Conservation (phyloP, 805 yeast species). For the Saturnispora diversa region DNA sequence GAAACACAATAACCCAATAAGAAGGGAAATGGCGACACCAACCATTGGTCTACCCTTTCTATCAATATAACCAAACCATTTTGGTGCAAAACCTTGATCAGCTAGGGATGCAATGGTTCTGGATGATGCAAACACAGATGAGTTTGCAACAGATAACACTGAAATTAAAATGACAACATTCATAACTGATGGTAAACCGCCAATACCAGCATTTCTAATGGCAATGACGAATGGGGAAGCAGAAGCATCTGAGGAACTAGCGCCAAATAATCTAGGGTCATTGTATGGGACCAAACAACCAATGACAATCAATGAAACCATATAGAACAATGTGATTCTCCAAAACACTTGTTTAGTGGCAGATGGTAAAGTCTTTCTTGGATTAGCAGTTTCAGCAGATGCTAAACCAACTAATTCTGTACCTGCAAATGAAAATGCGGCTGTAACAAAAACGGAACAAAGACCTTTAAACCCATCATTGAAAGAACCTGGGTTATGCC, state of each 20-base stretch:
- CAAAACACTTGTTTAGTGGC: conserved; percentile 56
- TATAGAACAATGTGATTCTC: conserved; percentile 48
- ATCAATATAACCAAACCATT: conserved; percentile 53
- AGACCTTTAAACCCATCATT: conserved; percentile 45
- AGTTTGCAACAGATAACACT: conserved; percentile 65
- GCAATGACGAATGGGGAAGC: conserved; percentile 70
- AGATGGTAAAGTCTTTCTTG: conserved; percentile 47
- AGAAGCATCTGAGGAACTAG: conserved; percentile 39
- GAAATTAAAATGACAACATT: conserved; percentile 61
- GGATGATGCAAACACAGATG: conserved; percentile 58
- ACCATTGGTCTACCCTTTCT: conserved; percentile 63
- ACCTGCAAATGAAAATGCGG: conserved; percentile 54
- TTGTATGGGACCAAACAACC: conserved; percentile 51
- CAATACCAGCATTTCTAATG: conserved; percentile 49
- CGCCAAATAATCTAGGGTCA: conserved; percentile 39
- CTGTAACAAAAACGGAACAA: conserved; percentile 50
- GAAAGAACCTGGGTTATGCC: conserved; percentile 53
- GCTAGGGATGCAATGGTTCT: conserved; percentile 57
- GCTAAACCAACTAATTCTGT: conserved; percentile 55
- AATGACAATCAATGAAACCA: conserved; percentile 41
- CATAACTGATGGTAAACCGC: conserved; percentile 54
- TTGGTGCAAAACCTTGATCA: conserved; percentile 56
- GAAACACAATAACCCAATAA: conserved; percentile 53
- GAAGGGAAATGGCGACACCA: conserved; percentile 44
- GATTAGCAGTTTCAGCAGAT: conserved; percentile 52